phyloP scores from a whole-genome alignment of 371 early-diverging fungal species.

The Globomyces sp. region DNA sequence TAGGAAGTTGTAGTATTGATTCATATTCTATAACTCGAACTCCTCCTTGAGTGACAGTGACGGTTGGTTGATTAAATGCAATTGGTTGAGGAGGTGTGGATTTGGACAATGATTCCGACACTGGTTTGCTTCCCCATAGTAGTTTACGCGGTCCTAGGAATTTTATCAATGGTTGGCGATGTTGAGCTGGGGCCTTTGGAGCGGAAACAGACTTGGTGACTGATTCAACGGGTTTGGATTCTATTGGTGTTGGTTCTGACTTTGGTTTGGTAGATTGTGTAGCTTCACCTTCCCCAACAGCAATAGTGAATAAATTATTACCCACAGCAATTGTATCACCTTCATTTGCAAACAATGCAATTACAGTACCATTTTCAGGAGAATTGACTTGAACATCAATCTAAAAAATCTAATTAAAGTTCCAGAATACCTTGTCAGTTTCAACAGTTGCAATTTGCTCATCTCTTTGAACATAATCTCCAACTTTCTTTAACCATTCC shows the following conservation, averaged over 20 bases:
- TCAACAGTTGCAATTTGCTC: conserved; percentile 96
- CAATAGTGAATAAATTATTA: conserved; percentile 88
- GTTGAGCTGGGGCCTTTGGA: not conserved
- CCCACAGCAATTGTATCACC: conserved; percentile 93
- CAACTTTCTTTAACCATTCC: conserved; percentile 94
- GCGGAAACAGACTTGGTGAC: not conserved
- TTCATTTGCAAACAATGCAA: conserved; percentile 82
- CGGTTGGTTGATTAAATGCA: not conserved
- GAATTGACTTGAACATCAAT: conserved; percentile 95
- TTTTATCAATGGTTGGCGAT: conserved; percentile 16
- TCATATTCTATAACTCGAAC: conserved; percentile 4
- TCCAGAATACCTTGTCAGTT: conserved; percentile 83
- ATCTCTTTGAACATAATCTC: conserved; percentile 91
- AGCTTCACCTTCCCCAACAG: conserved; percentile 61
- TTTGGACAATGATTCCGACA: no score
- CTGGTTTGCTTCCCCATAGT: conserved; percentile 4
- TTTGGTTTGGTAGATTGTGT: not conserved
- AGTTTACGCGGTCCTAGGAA: conserved; percentile 14
- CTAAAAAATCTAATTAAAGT: conserved; percentile 27
- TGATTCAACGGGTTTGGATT: conserved; percentile 1
- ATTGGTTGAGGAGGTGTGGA: no score
- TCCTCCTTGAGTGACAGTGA: not conserved
- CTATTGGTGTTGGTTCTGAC: not conserved
- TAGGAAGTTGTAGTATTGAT: conserved; percentile 7
- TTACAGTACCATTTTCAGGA: conserved; percentile 83